A percentile compares a stretch with the other conserved stretches of the same genome.
Evolutionary conservation across 208 protist genomes (phyloP).

Genomic region (Leishmania lainsoni): DNA sequence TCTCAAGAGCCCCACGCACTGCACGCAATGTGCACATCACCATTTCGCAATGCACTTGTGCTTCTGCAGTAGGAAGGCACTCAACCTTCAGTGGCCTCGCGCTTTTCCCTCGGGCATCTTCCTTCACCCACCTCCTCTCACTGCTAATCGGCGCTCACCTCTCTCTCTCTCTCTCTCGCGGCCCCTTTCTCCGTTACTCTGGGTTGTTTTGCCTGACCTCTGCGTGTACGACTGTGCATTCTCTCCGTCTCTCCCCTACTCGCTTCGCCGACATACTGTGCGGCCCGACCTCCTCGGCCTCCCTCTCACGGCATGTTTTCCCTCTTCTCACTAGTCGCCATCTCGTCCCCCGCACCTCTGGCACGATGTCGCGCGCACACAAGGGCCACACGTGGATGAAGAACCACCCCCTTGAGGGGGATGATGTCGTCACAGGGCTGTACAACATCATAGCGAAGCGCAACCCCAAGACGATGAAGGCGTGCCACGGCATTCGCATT

Average conservation of each 20-base stretch:
- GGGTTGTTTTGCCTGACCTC: not conserved
- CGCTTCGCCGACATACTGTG: not conserved
- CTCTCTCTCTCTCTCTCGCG: not conserved
- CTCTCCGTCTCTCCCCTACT: not conserved
- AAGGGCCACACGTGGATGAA: constrained; percentile 80
- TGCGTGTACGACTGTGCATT: not conserved
- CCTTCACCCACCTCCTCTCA: not conserved
- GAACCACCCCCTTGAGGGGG: constrained; percentile 86
- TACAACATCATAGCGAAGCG: constrained; percentile 84
- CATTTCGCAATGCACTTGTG: not conserved
- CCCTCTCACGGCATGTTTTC: not conserved
- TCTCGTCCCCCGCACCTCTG: not conserved
- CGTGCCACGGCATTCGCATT: constrained; percentile 71
- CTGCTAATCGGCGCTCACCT: not conserved
- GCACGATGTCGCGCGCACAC: constrained; percentile 34
- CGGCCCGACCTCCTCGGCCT: not conserved
- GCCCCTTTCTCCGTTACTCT: not conserved
- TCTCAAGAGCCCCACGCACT: not conserved
- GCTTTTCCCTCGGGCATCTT: not conserved
- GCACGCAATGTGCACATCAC: not conserved
- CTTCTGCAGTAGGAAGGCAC: not conserved
- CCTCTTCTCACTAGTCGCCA: not conserved
- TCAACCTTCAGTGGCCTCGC: not conserved
- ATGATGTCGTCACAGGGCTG: constrained; percentile 76
- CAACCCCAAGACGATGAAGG: constrained; percentile 88